Evolutionary conservation across 208 protist genomes (phyloP).

Genomic region (Kentomonas sorsogonicus): DNA sequence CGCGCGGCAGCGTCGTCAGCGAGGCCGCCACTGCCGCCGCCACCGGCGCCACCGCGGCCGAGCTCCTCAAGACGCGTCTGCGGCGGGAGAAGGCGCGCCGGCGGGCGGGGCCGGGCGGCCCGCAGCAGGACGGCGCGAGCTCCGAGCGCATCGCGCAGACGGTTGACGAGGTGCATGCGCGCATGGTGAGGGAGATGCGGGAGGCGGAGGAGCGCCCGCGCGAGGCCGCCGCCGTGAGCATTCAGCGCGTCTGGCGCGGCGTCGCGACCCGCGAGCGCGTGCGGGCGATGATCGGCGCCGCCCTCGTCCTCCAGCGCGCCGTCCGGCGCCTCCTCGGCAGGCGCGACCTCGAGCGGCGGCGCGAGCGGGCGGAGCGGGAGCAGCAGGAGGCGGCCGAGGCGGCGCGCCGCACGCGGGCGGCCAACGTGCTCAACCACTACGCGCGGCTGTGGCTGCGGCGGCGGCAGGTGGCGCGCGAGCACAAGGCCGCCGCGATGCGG

Average conservation of each 20-base stretch:
- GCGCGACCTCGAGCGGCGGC: not conserved
- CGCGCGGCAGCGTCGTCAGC: not conserved
- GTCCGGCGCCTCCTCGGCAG: slow-evolving; percentile 6
- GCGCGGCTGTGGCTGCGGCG: slow-evolving; percentile 67
- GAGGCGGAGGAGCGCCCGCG: slow-evolving; percentile 27
- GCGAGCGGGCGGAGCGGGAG: slow-evolving; percentile 24
- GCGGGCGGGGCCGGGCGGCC: too few species aligned
- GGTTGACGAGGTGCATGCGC: not conserved
- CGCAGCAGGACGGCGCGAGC: not conserved
- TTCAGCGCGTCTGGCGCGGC: slow-evolving; percentile 21
- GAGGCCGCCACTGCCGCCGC: not conserved
- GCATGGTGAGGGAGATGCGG: slow-evolving; percentile 16
- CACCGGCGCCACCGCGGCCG: not conserved
- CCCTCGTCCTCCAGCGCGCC: not conserved
- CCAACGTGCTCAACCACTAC: slow-evolving; percentile 53
- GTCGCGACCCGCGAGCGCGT: not conserved
- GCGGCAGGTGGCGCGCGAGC: slow-evolving; percentile 49
- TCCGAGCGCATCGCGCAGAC: too few species aligned
- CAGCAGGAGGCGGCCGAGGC: slow-evolving; percentile 29
- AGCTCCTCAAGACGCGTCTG: too few species aligned
- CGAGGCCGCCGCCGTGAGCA: slow-evolving; percentile 12
- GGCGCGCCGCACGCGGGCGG: slow-evolving; percentile 30
- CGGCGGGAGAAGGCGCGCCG: too few species aligned
- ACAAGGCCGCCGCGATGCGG: slow-evolving; percentile 40
- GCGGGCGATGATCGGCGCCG: not conserved